Evolutionary conservation across 208 protist species (phyloP).

Genomic region (Phytomonas serpens): DNA sequence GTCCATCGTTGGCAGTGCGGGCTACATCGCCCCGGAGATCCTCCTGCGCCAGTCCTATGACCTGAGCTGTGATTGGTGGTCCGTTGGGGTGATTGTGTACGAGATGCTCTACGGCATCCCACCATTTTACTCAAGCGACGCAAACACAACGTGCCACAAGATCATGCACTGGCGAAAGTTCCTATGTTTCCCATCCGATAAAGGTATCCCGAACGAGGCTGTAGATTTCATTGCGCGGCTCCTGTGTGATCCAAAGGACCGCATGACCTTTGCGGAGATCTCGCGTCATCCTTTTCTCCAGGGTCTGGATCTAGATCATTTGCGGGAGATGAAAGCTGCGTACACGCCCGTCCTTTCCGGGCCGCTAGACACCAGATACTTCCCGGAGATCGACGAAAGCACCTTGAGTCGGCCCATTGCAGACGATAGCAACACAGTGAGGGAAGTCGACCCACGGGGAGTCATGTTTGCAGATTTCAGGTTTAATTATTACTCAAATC

Average conservation of each 20-base stretch:
- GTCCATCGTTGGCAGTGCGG: slow-evolving; percentile 94
- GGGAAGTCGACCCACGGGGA: slow-evolving; percentile 72
- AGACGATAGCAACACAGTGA: slow-evolving; percentile 38
- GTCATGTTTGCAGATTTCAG: slow-evolving; percentile 87
- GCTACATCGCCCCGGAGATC: slow-evolving; percentile 97
- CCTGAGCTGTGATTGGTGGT: slow-evolving; percentile 97
- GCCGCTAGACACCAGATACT: slow-evolving; percentile 83
- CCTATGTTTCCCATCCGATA: slow-evolving; percentile 81
- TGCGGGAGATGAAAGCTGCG: slow-evolving; percentile 48
- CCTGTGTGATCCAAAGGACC: slow-evolving; percentile 78
- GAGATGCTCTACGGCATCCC: slow-evolving; percentile 96
- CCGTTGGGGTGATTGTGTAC: slow-evolving; percentile 97
- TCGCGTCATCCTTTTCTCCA: slow-evolving; percentile 79
- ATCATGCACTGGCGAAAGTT: slow-evolving; percentile 92
- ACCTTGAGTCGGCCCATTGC: slow-evolving; percentile 17
- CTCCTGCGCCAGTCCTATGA: slow-evolving; percentile 91
- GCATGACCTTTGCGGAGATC: slow-evolving; percentile 72
- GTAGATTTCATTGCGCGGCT: slow-evolving; percentile 90
- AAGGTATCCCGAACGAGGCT: slow-evolving; percentile 73
- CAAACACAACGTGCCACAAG: slow-evolving; percentile 90
- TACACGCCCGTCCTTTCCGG: slow-evolving; percentile 66
- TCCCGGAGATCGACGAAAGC: slow-evolving; percentile 69
- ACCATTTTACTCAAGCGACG: slow-evolving; percentile 92
- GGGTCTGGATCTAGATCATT: slow-evolving; percentile 47
- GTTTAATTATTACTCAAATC: slow-evolving; percentile 36